Evolutionary conservation across 2,329 filamentous ascomycete species (phyloP), one percentile per base, ranked within the genome.

Genomic region (Aspergillus glaucus): DNA sequence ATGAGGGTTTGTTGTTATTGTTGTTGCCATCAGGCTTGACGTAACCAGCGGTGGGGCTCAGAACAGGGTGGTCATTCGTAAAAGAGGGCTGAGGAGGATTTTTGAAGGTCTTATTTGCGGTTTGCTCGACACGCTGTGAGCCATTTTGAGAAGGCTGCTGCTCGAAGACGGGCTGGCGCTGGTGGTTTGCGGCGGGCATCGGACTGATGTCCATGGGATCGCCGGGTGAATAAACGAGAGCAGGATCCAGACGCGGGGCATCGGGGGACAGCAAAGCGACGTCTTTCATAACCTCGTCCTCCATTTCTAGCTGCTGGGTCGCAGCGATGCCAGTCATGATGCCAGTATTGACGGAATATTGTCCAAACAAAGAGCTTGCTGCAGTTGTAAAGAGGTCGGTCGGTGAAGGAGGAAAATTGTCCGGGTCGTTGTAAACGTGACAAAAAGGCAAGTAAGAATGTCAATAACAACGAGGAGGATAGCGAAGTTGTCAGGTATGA

Each of bases 201-300:
- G 52, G 45, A 34, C 50, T 49, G 26, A 55, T 55, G 15, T 59
- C 55, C 55, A 57, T 59, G 6, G 52, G 52, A 48, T 54, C 52
- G 26, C 44, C 47, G 8, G 22, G 19, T 14, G 26, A 19, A 40
- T 50, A 45, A 28, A 34, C 22, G 8, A 42, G 14, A 19, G 14
- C 43, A 32, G 43, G 4, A 15, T 36, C 45, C 6, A 34, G 19
- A 15, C 15, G 43, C 30, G 50, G n/a, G 6, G 41, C 36, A 21
- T 51, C 43, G 1, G 48, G 4, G 36, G 52, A 47, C 4, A 49
- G 14, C 14, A 51, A n/a, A 46, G 44, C 47, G 28, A 43, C 45
- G 39, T 59, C 52, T 12, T 32, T 41, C 52, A 54, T 49, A 24
- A 14, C 14, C 15, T 39, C 32, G 43, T 58, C 50, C 45, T 50